These are phyloP conservation scores for Jamesozyma rosinii DNA, from an alignment of 805 yeast genomes.

Conservation along the genomic window DNA sequence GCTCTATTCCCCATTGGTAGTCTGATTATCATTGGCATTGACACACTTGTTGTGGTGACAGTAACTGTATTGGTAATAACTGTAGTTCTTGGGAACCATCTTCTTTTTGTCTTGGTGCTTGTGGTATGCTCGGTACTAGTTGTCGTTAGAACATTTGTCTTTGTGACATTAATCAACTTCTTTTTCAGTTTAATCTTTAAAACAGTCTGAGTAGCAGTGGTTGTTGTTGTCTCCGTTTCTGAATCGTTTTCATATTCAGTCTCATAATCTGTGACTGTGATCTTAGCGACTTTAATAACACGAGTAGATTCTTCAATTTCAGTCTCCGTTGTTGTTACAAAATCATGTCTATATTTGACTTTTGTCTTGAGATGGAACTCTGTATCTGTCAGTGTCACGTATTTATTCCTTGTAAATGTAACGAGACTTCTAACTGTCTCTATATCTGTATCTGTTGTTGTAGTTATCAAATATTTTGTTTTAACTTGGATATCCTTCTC, in stretches of 20 bases:
- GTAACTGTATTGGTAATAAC: constrained; percentile 1
- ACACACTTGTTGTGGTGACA: constrained; percentile 6
- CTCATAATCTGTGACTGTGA: constrained; percentile 17
- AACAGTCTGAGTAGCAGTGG: constrained; percentile 11
- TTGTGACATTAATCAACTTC: constrained; percentile 6
- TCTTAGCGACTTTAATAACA: constrained; percentile 17
- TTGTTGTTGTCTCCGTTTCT: constrained; percentile 15
- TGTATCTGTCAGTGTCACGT: constrained; percentile 22
- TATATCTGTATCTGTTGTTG: constrained; percentile 12
- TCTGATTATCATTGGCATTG: neutral
- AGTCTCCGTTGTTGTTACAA: constrained; percentile 20
- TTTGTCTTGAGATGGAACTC: constrained; percentile 14
- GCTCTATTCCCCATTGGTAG: constrained; percentile 28
- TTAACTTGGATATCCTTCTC: constrained; percentile 1
- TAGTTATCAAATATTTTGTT: constrained; percentile 19
- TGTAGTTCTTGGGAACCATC: constrained; percentile 6
- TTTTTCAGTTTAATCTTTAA: constrained; percentile 7
- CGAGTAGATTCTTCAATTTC: constrained; percentile 14
- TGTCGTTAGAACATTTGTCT: constrained; percentile 5
- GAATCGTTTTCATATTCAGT: constrained; percentile 9
- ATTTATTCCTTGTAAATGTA: constrained; percentile 9
- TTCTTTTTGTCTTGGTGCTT: constrained; percentile 9
- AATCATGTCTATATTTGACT: constrained; percentile 13
- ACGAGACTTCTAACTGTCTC: constrained; percentile 9
- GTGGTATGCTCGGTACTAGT: constrained; percentile 21